Conservation (phyloP, 371 early-diverging fungal species). For the Mortierella sp. region DNA sequence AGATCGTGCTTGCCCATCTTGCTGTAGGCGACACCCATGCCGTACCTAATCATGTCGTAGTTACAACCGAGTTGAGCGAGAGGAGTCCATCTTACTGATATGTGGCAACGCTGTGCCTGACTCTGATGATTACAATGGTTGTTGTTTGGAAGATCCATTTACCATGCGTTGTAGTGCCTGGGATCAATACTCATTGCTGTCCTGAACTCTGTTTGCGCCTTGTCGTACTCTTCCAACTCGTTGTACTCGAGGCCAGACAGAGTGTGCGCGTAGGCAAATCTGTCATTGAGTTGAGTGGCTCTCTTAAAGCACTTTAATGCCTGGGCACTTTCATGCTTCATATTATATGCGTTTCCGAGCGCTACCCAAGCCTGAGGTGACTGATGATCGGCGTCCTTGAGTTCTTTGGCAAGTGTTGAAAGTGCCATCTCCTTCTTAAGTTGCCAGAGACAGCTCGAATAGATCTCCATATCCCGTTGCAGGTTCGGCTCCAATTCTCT, state of each 20-base stretch:
- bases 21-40: conserved; percentile 70
- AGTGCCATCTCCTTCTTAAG: conserved; percentile 70
- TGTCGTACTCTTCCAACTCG: conserved; percentile 74
- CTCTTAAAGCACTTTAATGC: conserved; percentile 80
- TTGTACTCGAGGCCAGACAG: conserved; percentile 85
- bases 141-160: background rate
- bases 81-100: too few relatives aligned
- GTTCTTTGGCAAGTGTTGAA: conserved; percentile 72
- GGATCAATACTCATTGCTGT: conserved; percentile 73
- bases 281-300: conserved; percentile 76
- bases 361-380: conserved; percentile 83
- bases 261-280: conserved; percentile 80
- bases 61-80: too few relatives aligned
- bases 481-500: conserved; percentile 71
- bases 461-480: conserved; percentile 76
- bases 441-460: conserved; percentile 84
- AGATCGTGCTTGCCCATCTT: conserved; percentile 72
- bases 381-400: conserved; percentile 64
- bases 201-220: conserved; percentile 75
- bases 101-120: too few relatives aligned
- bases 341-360: conserved; percentile 78
- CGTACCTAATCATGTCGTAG: conserved; percentile 72
- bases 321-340: conserved; percentile 73
- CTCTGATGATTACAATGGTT: too few relatives aligned
- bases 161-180: conserved; percentile 85